These are phyloP conservation scores for sweet orange (Citrus sinensis) DNA, from an alignment of 345 rosid species.

Conservation along the genomic window DNA sequence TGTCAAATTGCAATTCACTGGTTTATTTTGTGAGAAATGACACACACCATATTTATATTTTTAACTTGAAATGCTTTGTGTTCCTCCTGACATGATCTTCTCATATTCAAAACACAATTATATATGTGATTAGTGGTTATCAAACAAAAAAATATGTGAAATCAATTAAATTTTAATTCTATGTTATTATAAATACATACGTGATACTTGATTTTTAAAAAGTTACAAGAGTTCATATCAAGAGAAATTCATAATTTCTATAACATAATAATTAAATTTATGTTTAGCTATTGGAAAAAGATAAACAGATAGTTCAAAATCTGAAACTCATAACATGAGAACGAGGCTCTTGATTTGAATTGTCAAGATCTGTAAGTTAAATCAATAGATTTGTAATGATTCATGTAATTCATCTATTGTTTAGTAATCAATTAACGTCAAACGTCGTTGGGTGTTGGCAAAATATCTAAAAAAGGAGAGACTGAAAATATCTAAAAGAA, in stretches of 20 bases:
- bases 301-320: too few relatives aligned
- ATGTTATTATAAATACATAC: background rate
- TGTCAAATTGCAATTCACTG: too few relatives aligned
- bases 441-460: background rate
- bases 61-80: too few relatives aligned
- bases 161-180: too few relatives aligned
- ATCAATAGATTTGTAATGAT: background rate
- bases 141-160: background rate
- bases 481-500: constrained; percentile 10
- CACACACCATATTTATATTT: too few relatives aligned
- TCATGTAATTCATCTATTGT: background rate
- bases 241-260: background rate
- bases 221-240: background rate
- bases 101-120: too few relatives aligned
- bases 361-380: constrained; percentile 10
- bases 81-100: too few relatives aligned
- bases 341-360: constrained; percentile 1
- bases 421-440: too few relatives aligned
- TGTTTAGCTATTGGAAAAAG: background rate
- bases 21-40: too few relatives aligned
- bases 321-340: too few relatives aligned
- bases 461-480: constrained; percentile 9
- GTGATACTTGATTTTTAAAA: background rate
- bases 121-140: background rate
- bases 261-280: too few relatives aligned